Evolutionary conservation across 2,329 filamentous ascomycete species (phyloP).

Genomic region (Exophiala alcalophila): DNA sequence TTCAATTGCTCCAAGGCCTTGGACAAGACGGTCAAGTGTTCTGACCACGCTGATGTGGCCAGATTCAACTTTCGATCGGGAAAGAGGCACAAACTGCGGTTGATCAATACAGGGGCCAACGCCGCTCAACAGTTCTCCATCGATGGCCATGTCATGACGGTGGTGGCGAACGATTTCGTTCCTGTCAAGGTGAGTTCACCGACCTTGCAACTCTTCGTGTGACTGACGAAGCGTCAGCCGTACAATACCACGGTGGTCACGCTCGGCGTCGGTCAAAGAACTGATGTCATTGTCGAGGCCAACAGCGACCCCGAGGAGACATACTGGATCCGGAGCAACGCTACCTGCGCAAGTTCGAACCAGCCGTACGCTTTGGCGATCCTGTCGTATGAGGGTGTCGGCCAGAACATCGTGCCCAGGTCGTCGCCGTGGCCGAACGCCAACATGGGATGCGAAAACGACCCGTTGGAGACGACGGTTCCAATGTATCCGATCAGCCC

Average conservation of each 20-base stretch:
- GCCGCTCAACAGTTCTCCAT: slow-evolving; percentile 50
- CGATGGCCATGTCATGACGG: slow-evolving; percentile 39
- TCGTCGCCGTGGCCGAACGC: slow-evolving; percentile 52
- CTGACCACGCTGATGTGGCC: too few species aligned
- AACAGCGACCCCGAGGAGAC: slow-evolving; percentile 30
- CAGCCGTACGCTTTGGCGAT: slow-evolving; percentile 57
- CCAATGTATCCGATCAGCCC: slow-evolving; percentile 52
- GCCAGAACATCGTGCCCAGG: slow-evolving; percentile 45
- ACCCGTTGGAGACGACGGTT: slow-evolving; percentile 52
- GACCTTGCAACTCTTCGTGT: too few species aligned
- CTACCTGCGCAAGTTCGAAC: slow-evolving; percentile 42
- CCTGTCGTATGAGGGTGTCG: slow-evolving; percentile 62
- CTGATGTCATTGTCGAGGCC: slow-evolving; percentile 39
- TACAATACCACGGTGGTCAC: slow-evolving; percentile 62
- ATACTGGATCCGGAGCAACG: slow-evolving; percentile 39
- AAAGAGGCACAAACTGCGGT: slow-evolving; percentile 69
- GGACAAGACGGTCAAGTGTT: slow-evolving; percentile 64
- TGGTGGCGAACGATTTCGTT: slow-evolving; percentile 59
- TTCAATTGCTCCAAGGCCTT: slow-evolving; percentile 58
- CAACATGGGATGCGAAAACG: slow-evolving; percentile 54
- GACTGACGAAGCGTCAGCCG: slow-evolving; percentile 37
- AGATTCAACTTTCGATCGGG: too few species aligned
- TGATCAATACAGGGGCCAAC: slow-evolving; percentile 76
- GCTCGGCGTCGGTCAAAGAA: slow-evolving; percentile 56
- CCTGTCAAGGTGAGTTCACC: slow-evolving; percentile 45